phyloP scores from a whole-genome alignment of 805 yeast genomes.

The Saturnispora silvae region DNA sequence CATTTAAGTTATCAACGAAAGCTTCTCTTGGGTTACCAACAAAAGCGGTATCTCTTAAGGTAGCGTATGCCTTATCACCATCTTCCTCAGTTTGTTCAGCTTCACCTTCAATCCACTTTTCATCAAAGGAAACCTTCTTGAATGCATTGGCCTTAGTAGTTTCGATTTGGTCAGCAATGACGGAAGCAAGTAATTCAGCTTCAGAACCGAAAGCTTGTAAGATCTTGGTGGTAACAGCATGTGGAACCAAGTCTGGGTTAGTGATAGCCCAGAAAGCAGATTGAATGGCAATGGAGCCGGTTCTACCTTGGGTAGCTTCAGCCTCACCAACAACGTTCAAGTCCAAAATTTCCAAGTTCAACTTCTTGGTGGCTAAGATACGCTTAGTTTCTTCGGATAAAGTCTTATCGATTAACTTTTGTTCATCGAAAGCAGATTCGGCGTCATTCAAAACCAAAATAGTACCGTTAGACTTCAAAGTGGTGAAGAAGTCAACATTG shows the following conservation, averaged over 20 bases:
- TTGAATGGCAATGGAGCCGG: conserved; percentile 64
- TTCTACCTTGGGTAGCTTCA: conserved; percentile 66
- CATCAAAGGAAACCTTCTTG: conserved; percentile 27
- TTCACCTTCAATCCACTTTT: conserved; percentile 23
- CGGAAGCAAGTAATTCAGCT: conserved; percentile 69
- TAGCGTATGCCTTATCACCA: conserved; percentile 35
- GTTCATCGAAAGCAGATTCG: conserved; percentile 31
- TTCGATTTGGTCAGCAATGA: conserved; percentile 53
- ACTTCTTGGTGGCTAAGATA: conserved; percentile 39
- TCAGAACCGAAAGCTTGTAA: conserved; percentile 74
- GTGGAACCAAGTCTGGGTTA: conserved; percentile 45
- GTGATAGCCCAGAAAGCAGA: conserved; percentile 70
- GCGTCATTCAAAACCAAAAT: conserved; percentile 34
- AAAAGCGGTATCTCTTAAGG: conserved; percentile 45
- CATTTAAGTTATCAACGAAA: conserved; percentile 32
- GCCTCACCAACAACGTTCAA: conserved; percentile 51
- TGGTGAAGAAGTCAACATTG: conserved; percentile 50
- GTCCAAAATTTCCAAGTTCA: conserved; percentile 50
- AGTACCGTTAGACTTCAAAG: conserved; percentile 46
- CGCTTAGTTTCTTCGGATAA: conserved; percentile 46
- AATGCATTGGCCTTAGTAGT: conserved; percentile 39
- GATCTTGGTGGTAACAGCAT: conserved; percentile 63
- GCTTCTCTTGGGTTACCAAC: conserved; percentile 49
- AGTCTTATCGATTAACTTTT: conserved; percentile 37
- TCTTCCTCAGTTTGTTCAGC: conserved; percentile 6